These are phyloP conservation scores for Esteya vermicola DNA, from an alignment of 2,329 filamentous ascomycete species.

Conservation along the genomic window DNA sequence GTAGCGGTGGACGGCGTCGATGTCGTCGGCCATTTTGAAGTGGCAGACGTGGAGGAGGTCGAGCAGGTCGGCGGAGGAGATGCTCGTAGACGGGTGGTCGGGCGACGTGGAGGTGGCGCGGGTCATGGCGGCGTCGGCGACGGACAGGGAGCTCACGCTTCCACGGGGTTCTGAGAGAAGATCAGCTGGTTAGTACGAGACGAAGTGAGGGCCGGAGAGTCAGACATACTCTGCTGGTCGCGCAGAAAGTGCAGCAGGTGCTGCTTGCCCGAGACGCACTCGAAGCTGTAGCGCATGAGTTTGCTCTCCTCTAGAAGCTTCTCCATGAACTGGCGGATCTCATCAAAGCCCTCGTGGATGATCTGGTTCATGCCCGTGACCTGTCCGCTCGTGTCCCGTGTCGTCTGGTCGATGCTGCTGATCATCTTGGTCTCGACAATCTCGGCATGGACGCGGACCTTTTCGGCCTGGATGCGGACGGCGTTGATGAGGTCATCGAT, in stretches of 20 bases:
- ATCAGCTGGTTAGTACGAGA: not conserved
- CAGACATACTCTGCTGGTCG: conserved; percentile 5
- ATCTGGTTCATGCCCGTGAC: not conserved
- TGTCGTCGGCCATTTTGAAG: not conserved
- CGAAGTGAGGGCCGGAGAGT: no score
- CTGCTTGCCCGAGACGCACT: conserved; percentile 5
- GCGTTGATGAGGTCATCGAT: conserved; percentile 1
- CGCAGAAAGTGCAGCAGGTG: conserved; percentile 7
- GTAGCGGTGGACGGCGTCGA: not conserved
- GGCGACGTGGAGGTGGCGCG: not conserved
- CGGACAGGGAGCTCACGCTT: not conserved
- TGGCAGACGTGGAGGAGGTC: conserved; percentile 6
- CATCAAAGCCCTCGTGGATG: not conserved
- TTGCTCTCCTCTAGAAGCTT: not conserved
- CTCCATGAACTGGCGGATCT: not conserved
- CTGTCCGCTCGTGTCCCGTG: no score
- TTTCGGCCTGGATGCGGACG: not conserved
- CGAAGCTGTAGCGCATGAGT: not conserved
- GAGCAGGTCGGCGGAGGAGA: conserved; percentile 1
- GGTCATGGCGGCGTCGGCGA: no score
- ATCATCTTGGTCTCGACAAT: not conserved
- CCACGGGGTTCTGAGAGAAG: not conserved
- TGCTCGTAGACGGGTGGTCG: not conserved
- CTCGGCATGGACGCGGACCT: not conserved
- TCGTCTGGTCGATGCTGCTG: not conserved